phyloP scores from a whole-genome alignment of 768 basidiomycete genomes.

The Asterophora lycoperdoides region DNA sequence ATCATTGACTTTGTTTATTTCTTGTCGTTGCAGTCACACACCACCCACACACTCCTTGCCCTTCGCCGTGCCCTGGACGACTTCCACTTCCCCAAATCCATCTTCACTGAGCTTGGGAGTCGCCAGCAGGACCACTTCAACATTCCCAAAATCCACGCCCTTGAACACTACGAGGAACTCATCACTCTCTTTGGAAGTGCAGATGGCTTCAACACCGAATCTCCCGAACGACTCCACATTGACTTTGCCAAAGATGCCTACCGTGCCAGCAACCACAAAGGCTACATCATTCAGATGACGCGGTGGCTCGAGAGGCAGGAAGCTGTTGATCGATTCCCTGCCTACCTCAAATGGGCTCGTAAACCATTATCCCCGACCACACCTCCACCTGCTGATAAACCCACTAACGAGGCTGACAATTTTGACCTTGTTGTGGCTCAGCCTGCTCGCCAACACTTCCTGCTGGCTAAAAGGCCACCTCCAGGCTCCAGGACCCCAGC shows the following conservation, averaged over 20 bases:
- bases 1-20: constrained; percentile 36
- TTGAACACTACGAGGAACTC: constrained; percentile 26
- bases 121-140: constrained; percentile 29
- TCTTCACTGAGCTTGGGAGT: constrained; percentile 24
- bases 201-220: constrained; percentile 34
- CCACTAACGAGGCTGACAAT: background rate
- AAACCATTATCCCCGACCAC: background rate
- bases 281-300: constrained; percentile 36
- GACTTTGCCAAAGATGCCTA: constrained; percentile 36
- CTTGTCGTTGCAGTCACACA: constrained; percentile 27
- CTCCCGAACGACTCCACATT: constrained; percentile 37
- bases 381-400: background rate
- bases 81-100: constrained; percentile 30
- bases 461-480: background rate
- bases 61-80: constrained; percentile 19
- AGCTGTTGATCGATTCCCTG: constrained; percentile 18
- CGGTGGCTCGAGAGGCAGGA: constrained; percentile 34
- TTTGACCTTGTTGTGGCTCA: background rate
- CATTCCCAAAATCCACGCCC: constrained; percentile 34
- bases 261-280: constrained; percentile 24
- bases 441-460: background rate
- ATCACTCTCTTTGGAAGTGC: constrained; percentile 27
- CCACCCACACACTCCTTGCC: constrained; percentile 18
- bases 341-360: constrained; percentile 29
- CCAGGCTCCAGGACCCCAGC: constrained; percentile 1